Conservation (phyloP, 768 basidiomycete genomes). For the Boletus tomentosulus region DNA sequence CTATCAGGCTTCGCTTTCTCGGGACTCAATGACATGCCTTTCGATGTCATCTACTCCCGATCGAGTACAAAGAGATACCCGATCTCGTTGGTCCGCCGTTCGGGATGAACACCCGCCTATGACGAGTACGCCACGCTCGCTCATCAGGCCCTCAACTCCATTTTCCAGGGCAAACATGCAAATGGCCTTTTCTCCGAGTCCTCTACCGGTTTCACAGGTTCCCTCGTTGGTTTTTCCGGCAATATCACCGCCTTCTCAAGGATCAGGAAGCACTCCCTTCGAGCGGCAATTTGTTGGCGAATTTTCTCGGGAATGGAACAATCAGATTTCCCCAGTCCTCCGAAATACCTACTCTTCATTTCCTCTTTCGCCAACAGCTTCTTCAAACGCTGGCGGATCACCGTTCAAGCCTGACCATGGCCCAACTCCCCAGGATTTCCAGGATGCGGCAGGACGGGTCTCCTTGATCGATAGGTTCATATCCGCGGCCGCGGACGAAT, state of each 20-base stretch:
- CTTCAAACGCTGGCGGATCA: background rate
- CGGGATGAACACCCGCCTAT: background rate
- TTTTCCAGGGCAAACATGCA: constrained; percentile 6
- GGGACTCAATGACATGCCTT: background rate
- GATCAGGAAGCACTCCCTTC: constrained; percentile 25
- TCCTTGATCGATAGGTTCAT: constrained; percentile 28
- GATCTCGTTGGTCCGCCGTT: background rate
- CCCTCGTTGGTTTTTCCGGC: constrained; percentile 18
- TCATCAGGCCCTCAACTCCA: constrained; percentile 13
- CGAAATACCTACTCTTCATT: constrained; percentile 4
- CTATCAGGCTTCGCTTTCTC: constrained; percentile 3
- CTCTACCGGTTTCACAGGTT: constrained; percentile 16
- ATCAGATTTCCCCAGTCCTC: constrained; percentile 23
- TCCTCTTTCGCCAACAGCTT: constrained; percentile 4
- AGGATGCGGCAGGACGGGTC: constrained; percentile 10
- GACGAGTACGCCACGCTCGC: constrained; percentile 7
- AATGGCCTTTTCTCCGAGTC: constrained; percentile 27
- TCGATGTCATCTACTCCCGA: constrained; percentile 14
- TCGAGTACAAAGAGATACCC: background rate
- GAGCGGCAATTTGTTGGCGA: constrained; percentile 26
- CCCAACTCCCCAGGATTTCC: constrained; percentile 7
- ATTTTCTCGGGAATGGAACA: constrained; percentile 18
- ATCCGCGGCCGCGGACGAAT: constrained; percentile 20
- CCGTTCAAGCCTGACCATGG: background rate
- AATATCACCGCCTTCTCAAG: constrained; percentile 28